Conservation (phyloP, 2,329 filamentous ascomycete species). For the Tolypocladium tropicale region DNA sequence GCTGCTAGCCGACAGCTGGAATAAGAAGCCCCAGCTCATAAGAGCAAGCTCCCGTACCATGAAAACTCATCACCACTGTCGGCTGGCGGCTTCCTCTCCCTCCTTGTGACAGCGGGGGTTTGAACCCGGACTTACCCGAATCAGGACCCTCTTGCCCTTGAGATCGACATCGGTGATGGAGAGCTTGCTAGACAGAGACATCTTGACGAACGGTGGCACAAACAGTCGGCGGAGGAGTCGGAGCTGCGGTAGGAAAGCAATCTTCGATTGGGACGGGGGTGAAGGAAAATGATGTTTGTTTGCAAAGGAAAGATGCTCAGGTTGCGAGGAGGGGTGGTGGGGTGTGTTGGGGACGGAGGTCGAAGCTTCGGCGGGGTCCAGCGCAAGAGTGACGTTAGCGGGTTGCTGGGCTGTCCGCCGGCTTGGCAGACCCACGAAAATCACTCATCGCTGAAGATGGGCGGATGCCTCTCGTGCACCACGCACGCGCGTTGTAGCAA, state of each 20-base stretch:
- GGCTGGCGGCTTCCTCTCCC: constrained; percentile 8
- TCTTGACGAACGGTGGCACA: constrained; percentile 32
- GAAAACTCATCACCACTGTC: background rate
- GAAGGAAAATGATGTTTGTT: background rate
- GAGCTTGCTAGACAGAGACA: constrained; percentile 99
- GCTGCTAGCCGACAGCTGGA: background rate
- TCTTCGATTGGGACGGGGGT: background rate
- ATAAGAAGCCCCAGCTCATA: background rate
- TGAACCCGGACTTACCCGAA: constrained; percentile 59
- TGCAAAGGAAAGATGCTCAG: background rate
- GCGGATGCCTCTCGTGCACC: background rate
- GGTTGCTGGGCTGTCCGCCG: background rate
- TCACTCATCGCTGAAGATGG: background rate
- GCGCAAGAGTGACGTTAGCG: background rate
- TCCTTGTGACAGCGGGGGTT: background rate
- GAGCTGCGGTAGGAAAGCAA: background rate
- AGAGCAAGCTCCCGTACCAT: background rate
- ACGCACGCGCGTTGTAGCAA: too few species aligned
- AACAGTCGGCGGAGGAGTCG: background rate
- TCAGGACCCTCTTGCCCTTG: constrained; percentile 96
- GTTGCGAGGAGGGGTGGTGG: background rate
- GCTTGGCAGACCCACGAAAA: background rate
- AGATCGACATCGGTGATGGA: constrained; percentile 93
- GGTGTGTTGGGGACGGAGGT: background rate
- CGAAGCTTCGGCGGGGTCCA: background rate